Percentiles rank a stretch among this genome's conserved stretches.
Conservation (phyloP, 2,329 filamentous ascomycete species). For the Fusarium miscanthi region DNA sequence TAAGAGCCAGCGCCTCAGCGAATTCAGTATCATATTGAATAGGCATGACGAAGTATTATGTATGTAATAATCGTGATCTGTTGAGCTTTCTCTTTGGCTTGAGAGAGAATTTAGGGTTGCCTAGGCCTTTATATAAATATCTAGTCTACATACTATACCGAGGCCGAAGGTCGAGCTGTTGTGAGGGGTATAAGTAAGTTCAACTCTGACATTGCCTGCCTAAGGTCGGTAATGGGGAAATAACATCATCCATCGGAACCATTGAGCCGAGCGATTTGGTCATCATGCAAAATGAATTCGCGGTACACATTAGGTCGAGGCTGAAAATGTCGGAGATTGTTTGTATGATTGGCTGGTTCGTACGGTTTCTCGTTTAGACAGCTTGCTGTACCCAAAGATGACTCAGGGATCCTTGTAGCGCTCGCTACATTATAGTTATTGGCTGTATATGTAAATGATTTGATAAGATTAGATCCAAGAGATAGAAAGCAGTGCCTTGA, state of each 20-base stretch:
- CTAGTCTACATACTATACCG: not conserved
- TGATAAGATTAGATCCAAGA: not conserved
- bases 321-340: not conserved
- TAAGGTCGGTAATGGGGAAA: not conserved
- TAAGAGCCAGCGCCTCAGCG: slow-evolving; percentile 23
- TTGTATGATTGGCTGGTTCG: slow-evolving; percentile 1
- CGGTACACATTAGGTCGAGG: not conserved
- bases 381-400: not conserved
- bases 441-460: not conserved
- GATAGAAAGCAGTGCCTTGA: not conserved
- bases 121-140: slow-evolving; percentile 6
- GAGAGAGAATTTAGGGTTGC: not conserved
- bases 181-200: not conserved
- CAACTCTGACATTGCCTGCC: not conserved
- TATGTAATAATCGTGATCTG: not conserved
- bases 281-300: not conserved
- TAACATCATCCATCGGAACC: not conserved
- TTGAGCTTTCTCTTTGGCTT: not conserved
- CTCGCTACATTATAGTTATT: not conserved
- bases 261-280: not conserved
- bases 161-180: not conserved
- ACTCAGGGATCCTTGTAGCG: not conserved
- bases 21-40: slow-evolving; percentile 36
- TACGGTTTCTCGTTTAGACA: slow-evolving; percentile 3
- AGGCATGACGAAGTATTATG: slow-evolving; percentile 9